Base-by-base conservation (phyloP, 768 basidiomycete species). In the Cystobasidium onofrii region DNA sequence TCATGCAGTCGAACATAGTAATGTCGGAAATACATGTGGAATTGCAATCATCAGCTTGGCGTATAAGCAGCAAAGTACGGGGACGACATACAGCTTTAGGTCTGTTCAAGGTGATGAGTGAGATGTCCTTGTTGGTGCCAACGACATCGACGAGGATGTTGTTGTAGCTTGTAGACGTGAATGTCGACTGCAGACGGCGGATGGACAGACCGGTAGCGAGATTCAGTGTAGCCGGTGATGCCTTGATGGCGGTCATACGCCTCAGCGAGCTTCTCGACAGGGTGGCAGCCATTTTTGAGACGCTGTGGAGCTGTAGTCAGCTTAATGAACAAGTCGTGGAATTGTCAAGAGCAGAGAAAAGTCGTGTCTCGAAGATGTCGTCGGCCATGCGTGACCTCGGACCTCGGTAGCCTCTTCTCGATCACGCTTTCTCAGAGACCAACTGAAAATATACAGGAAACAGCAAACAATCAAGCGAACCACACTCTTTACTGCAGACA, bases 101-200 rank as follows among this genome's bases (percentile, higher is more conserved):
- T 54, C 92, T 86, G 82, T 95, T 92, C 78, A 95, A 84, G 17
- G 89, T 90, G 79, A 95, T 87, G 78, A 94, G 87, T 13, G 80
- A 75, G 36, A 82, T 81, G 73, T 74, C 76, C 46, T 62, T 55
- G 54, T 61, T 62, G 15, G 27, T 31, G 64, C 41, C 64, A 13
- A 15, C 76, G 71, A 9, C 63, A 25, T 74, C 74, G 55, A 80
- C 55, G 31, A 80, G 57, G 73, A 80, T 80, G 61, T 76, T 75
- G 1, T 73, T 65, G 76, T 76, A 79, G 54, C 31, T 72, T 34
- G 50, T 29, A 54, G 60, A 36, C 17, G 52, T 39, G 25, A 71
- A 60, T 52, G 44, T 36, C 9, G 67, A 67, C 29, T 64, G 57
- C 69, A 29, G 17, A 41, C 46, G 44, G n/a, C 25, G 43, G 73